Conservation (phyloP, 202 grass and related monocot genomes). For the Setaria italica region DNA sequence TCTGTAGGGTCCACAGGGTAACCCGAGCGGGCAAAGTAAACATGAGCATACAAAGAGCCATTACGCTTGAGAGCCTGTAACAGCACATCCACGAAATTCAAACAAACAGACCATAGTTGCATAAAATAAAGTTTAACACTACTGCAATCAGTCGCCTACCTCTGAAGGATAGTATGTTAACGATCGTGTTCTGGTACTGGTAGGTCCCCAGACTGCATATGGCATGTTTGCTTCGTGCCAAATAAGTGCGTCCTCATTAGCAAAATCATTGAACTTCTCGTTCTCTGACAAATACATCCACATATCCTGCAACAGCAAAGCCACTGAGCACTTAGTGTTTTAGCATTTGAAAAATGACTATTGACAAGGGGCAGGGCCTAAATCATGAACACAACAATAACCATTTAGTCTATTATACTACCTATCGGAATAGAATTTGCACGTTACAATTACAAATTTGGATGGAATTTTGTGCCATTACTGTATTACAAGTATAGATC, state of each 20-base stretch:
- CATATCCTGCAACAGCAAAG: conserved; percentile 81
- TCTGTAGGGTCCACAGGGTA: conserved; percentile 97
- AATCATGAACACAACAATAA: conserved; percentile 4
- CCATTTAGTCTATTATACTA: conserved; percentile 2
- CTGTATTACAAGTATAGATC: not conserved
- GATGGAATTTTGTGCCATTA: not conserved
- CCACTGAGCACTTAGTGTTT: conserved; percentile 8
- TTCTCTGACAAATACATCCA: conserved; percentile 93
- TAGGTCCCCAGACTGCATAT: conserved; percentile 84
- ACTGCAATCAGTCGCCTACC: conserved; percentile 55
- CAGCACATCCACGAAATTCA: conserved; percentile 1
- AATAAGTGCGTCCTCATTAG: conserved; percentile 80
- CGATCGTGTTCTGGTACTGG: conserved; percentile 69
- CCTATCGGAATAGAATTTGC: not conserved
- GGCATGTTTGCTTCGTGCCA: conserved; percentile 98
- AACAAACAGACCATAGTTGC: not conserved
- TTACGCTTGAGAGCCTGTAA: conserved; percentile 90
- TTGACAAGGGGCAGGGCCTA: not conserved
- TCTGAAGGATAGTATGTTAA: conserved; percentile 92
- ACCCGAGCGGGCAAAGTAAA: conserved; percentile 94
- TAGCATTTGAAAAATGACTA: conserved; percentile 36
- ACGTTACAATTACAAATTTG: not conserved
- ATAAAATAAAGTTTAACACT: conserved; percentile 10
- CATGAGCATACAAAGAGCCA: conserved; percentile 96
- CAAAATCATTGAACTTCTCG: conserved; percentile 87